Conservation (phyloP, 345 rosid genomes). For the Turritis glabra region DNA sequence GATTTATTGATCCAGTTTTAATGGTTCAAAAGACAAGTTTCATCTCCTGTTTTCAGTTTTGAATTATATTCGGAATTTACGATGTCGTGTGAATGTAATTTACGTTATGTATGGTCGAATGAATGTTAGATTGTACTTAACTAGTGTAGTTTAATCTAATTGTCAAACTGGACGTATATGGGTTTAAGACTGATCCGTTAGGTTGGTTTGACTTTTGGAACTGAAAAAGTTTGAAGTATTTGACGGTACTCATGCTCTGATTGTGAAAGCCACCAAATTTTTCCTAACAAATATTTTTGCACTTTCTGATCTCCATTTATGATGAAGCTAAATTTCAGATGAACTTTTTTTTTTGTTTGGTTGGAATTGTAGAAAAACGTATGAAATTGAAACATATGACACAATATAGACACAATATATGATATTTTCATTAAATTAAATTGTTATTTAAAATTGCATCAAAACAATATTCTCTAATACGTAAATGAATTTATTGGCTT, state of each 20-base stretch:
- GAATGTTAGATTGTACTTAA: slow-evolving; percentile 2
- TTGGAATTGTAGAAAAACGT: not conserved
- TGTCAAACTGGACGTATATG: no score
- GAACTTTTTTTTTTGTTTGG: not conserved
- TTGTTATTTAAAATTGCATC: not conserved
- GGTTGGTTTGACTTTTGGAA: slow-evolving; percentile 30
- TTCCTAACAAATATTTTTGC: slow-evolving; percentile 14
- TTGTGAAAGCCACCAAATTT: slow-evolving; percentile 19
- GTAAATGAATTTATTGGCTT: not conserved
- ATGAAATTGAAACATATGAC: not conserved
- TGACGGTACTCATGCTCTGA: slow-evolving; percentile 26
- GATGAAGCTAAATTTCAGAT: not conserved
- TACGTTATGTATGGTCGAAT: slow-evolving; percentile 6
- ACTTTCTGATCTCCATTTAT: not conserved
- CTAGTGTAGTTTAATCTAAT: slow-evolving; percentile 2
- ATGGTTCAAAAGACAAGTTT: not conserved
- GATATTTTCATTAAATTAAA: not conserved
- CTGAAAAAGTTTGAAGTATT: slow-evolving; percentile 14
- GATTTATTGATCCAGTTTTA: not conserved
- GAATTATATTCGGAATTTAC: not conserved
- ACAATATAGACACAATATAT: no score
- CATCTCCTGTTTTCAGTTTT: not conserved
- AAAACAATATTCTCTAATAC: not conserved
- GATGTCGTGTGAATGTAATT: slow-evolving; percentile 10
- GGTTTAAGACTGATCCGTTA: no score